A percentile compares a stretch with the other conserved stretches of the same genome.
These are phyloP conservation scores for Kappamyces sp. DNA, from an alignment of 192 early-diverging fungal genomes.

Conservation along the genomic window DNA sequence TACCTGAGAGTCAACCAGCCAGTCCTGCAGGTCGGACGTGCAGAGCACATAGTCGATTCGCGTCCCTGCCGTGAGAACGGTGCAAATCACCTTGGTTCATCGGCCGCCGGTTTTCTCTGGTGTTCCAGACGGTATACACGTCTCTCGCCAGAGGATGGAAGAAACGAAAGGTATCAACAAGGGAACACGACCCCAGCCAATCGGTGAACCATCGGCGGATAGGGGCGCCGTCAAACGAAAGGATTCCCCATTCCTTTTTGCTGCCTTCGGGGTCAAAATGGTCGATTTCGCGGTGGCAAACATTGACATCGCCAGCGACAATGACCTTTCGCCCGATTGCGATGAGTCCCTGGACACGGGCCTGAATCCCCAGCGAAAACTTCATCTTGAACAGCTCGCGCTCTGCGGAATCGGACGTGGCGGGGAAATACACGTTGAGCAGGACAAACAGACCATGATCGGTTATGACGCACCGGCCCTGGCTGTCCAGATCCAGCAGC, in stretches of 20 bases:
- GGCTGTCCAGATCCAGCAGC: constrained; percentile 52
- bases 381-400: constrained; percentile 22
- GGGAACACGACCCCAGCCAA: constrained; percentile 53
- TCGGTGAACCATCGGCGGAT: constrained; percentile 62
- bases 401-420: constrained; percentile 2
- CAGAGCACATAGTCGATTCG: constrained; percentile 72
- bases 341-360: constrained; percentile 7
- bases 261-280: constrained; percentile 64
- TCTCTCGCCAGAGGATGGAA: constrained; percentile 52
- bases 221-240: constrained; percentile 49
- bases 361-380: constrained; percentile 26
- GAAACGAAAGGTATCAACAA: constrained; percentile 62
- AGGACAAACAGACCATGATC: constrained; percentile 73
- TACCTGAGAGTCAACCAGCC: constrained; percentile 56
- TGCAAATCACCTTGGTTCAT: constrained; percentile 58
- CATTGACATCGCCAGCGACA: constrained; percentile 48
- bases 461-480: constrained; percentile 65
- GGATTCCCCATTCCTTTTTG: constrained; percentile 46
- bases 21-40: constrained; percentile 43
- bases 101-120: constrained; percentile 17
- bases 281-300: constrained; percentile 57
- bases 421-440: constrained; percentile 50
- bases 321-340: constrained; percentile 19
- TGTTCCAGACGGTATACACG: constrained; percentile 67
- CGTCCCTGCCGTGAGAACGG: constrained; percentile 44